Conservation (phyloP, 2,329 filamentous ascomycete species). For the Fulvia fulva region DNA sequence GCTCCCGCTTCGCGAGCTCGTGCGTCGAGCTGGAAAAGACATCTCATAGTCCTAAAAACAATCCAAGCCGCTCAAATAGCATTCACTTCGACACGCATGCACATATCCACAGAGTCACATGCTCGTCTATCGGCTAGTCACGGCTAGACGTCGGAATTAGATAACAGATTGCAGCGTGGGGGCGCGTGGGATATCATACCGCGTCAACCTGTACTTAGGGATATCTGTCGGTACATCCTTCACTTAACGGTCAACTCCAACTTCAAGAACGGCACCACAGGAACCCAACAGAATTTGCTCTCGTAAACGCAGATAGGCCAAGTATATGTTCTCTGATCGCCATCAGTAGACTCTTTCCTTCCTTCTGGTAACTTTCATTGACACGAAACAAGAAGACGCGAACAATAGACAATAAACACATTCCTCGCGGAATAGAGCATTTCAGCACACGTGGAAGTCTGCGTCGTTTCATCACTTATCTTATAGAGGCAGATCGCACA, state of each 20-base stretch:
- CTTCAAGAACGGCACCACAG: background rate
- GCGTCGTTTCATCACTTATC: background rate
- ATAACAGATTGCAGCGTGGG: background rate
- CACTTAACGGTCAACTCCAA: slow-evolving; percentile 10
- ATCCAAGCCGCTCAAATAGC: background rate
- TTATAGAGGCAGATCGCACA: background rate
- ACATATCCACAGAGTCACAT: background rate
- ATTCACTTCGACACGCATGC: background rate
- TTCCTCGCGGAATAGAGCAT: background rate
- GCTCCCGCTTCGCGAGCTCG: no score
- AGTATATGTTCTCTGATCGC: background rate
- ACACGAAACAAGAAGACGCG: background rate
- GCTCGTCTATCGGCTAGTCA: background rate
- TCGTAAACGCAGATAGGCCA: background rate
- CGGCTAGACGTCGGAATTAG: background rate
- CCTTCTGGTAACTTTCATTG: background rate
- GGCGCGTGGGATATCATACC: background rate
- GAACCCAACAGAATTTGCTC: slow-evolving; percentile 1
- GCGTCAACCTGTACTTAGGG: slow-evolving; percentile 18
- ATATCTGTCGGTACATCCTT: background rate
- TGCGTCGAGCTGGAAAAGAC: background rate
- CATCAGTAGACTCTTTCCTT: slow-evolving; percentile 1
- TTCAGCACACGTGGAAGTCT: background rate
- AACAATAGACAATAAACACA: background rate
- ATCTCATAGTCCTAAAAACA: background rate